Evolutionary conservation across 176 grass and related monocot species (phyloP).

Genomic region (Eragrostis nindensis): DNA sequence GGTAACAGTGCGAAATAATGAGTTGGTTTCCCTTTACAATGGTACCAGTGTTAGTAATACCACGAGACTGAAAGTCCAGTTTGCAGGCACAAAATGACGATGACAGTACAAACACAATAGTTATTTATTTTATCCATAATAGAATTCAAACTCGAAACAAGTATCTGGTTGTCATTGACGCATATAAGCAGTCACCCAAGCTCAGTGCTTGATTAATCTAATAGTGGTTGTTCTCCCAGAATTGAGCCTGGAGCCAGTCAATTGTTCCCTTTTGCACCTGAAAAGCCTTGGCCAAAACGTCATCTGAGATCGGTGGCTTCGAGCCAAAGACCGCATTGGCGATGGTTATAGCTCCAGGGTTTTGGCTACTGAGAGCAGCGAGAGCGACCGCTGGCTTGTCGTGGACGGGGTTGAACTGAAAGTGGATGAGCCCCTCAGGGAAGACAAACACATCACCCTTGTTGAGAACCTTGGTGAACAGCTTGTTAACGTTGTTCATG

Average conservation of each 20-base stretch:
- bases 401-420: slow-evolving; percentile 35
- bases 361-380: slow-evolving; percentile 28
- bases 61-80: too few species aligned
- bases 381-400: slow-evolving; percentile 16
- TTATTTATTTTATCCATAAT: too few species aligned
- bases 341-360: slow-evolving; percentile 19
- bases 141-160: too few species aligned
- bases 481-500: not conserved
- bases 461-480: slow-evolving; percentile 42
- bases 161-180: too few species aligned
- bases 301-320: slow-evolving; percentile 40
- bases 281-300: slow-evolving; percentile 40
- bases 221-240: slow-evolving; percentile 33
- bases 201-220: not conserved
- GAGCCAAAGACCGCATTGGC: slow-evolving; percentile 41
- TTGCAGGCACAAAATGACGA: too few species aligned
- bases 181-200: too few species aligned
- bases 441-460: slow-evolving; percentile 41
- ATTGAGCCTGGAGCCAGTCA: slow-evolving; percentile 47
- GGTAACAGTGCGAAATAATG: too few species aligned
- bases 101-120: too few species aligned
- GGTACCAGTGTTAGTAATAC: too few species aligned
- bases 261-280: slow-evolving; percentile 32
- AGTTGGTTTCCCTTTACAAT: too few species aligned
- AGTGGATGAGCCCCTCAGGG: slow-evolving; percentile 37